Evolutionary conservation across 176 grass and related monocot species (phyloP).

Genomic region (Oryza longistaminata): DNA sequence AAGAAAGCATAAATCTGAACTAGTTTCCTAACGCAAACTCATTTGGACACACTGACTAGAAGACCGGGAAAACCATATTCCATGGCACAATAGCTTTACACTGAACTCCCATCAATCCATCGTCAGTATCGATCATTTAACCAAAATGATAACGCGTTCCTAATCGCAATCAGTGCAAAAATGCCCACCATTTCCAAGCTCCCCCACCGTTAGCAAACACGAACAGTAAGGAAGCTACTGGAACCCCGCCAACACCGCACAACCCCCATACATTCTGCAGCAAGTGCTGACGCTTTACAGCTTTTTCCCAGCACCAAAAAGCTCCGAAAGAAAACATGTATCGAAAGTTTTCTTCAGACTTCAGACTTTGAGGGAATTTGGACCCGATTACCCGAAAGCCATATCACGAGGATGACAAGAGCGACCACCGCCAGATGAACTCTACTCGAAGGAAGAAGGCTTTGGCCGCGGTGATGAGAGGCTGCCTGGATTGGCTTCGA

Average conservation of each 20-base stretch:
- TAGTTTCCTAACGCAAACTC: slow-evolving; percentile 6
- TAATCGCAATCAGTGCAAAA: slow-evolving; percentile 11
- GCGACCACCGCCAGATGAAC: slow-evolving; percentile 9
- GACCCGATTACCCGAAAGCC: neutral
- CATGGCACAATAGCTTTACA: neutral
- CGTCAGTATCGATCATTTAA: neutral
- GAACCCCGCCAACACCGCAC: slow-evolving; percentile 12
- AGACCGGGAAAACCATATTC: neutral
- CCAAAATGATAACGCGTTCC: neutral
- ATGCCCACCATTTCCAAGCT: slow-evolving; percentile 17
- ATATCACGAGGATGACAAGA: neutral
- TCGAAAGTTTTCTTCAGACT: slow-evolving; percentile 10
- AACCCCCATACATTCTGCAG: slow-evolving; percentile 11
- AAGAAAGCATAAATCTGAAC: neutral
- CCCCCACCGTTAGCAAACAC: slow-evolving; percentile 31
- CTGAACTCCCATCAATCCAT: neutral
- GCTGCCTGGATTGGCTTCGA: neutral
- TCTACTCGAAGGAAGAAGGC: neutral
- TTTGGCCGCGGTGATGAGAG: neutral
- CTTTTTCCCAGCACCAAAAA: slow-evolving; percentile 25
- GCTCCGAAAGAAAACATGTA: slow-evolving; percentile 11
- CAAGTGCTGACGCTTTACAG: slow-evolving; percentile 35
- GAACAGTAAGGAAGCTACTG: slow-evolving; percentile 1
- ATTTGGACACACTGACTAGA: neutral
- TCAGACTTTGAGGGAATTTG: slow-evolving; percentile 17